These are phyloP conservation scores for Symbiodinium pilosum DNA, from an alignment of 73 alveolate species.

Conservation along the genomic window DNA sequence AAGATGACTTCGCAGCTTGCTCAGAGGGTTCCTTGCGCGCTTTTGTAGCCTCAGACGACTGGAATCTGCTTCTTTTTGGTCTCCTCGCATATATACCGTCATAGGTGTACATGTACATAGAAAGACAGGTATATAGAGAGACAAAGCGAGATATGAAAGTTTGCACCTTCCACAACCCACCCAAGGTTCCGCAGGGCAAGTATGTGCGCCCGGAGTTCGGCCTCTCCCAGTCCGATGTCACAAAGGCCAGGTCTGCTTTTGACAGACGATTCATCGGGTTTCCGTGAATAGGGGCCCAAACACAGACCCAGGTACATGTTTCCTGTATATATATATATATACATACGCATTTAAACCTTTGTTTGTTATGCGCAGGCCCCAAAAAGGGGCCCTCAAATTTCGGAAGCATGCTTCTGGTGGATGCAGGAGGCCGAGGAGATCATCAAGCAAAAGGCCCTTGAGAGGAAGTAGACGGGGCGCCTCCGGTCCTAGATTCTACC, in stretches of 20 bases:
- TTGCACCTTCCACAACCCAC: too few relatives aligned
- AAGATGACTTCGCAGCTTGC: not conserved
- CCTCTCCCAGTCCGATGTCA: constrained; percentile 30
- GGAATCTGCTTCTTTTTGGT: not conserved
- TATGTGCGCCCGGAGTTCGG: constrained; percentile 26
- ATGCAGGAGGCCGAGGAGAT: constrained; percentile 69
- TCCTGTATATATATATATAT: not conserved
- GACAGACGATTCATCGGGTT: not conserved
- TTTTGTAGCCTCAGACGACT: not conserved
- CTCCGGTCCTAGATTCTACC: not conserved
- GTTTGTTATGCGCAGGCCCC: too few relatives aligned
- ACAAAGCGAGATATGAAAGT: too few relatives aligned
- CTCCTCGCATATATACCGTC: not conserved
- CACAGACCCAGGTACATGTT: not conserved
- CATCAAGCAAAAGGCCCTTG: constrained; percentile 40
- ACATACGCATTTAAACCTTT: not conserved
- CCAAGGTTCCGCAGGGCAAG: not conserved
- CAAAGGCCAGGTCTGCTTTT: not conserved
- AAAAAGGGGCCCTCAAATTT: too few relatives aligned
- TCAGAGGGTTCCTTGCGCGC: not conserved
- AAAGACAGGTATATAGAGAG: too few relatives aligned
- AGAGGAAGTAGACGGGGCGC: not conserved
- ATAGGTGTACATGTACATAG: too few relatives aligned
- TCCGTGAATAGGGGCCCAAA: not conserved
- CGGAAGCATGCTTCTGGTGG: too few relatives aligned